Evolutionary conservation across 441 rosid genomes (phyloP).

Genomic region (Flueggea neowawraea): DNA sequence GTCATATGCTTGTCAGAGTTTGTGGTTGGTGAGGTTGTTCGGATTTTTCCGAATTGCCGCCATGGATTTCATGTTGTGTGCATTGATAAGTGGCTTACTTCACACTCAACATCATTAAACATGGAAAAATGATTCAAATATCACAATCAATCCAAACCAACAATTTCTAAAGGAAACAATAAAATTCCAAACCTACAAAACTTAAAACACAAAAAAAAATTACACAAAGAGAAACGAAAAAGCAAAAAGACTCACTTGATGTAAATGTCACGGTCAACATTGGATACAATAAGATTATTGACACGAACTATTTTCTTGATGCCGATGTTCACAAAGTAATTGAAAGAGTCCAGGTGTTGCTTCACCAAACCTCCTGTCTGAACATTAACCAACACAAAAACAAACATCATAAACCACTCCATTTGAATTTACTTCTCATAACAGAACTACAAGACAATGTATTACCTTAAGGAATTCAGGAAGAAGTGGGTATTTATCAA

Average conservation of each 20-base stretch:
- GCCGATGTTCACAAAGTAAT: conserved; percentile 71
- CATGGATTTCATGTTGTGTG: conserved; percentile 76
- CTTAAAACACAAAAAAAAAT: neutral
- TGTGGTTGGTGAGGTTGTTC: conserved; percentile 51
- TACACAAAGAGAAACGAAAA: neutral
- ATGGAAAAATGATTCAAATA: conserved; percentile 23
- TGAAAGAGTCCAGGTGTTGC: conserved; percentile 90
- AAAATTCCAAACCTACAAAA: neutral
- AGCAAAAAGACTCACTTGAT: conserved; percentile 39
- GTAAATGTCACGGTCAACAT: conserved; percentile 48
- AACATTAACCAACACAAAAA: neutral
- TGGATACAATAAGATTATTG: conserved; percentile 53
- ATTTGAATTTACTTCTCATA: too few species aligned
- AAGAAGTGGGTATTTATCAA: conserved; percentile 70
- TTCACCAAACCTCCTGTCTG: conserved; percentile 94
- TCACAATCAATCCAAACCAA: conserved; percentile 11
- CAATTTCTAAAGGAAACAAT: neutral
- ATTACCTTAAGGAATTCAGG: conserved; percentile 90
- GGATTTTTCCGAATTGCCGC: conserved; percentile 73
- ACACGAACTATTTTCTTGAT: conserved; percentile 91
- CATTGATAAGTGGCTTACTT: conserved; percentile 75
- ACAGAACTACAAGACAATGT: too few species aligned
- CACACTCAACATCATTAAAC: conserved; percentile 79
- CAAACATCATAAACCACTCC: neutral
- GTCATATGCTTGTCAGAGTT: conserved; percentile 67